phyloP scores from a whole-genome alignment of 306 rosid genomes.

The Adenanthera pavonina region DNA sequence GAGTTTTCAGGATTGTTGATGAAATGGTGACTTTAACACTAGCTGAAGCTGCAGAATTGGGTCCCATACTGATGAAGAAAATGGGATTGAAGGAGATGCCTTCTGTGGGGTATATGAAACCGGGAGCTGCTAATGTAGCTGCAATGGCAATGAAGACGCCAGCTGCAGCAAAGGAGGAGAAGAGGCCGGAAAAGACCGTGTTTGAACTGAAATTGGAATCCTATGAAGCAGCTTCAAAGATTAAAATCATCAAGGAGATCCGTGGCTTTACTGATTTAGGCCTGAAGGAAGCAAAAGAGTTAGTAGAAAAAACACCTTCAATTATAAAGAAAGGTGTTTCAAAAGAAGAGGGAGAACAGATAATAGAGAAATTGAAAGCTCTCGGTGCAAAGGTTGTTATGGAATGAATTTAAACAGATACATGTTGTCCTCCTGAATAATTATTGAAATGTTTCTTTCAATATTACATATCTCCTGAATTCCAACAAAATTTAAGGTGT shows the following conservation, averaged over 20 bases:
- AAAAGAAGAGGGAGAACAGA: slow-evolving; percentile 85
- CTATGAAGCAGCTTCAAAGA: slow-evolving; percentile 80
- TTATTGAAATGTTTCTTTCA: slow-evolving; percentile 31
- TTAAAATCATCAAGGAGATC: slow-evolving; percentile 87
- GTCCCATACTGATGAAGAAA: slow-evolving; percentile 67
- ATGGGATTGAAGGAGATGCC: slow-evolving; percentile 74
- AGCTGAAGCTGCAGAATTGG: slow-evolving; percentile 78
- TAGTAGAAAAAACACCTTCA: slow-evolving; percentile 82
- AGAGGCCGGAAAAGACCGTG: slow-evolving; percentile 77
- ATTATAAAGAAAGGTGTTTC: slow-evolving; percentile 77
- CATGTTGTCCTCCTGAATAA: slow-evolving; percentile 12
- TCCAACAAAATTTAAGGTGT: slow-evolving; percentile 10
- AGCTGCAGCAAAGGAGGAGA: slow-evolving; percentile 68
- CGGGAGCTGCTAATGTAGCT: slow-evolving; percentile 74
- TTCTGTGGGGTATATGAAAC: slow-evolving; percentile 68
- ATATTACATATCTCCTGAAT: neutral
- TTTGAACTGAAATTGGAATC: slow-evolving; percentile 81
- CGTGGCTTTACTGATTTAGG: slow-evolving; percentile 89
- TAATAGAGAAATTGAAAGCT: slow-evolving; percentile 84
- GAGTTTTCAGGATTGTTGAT: slow-evolving; percentile 83
- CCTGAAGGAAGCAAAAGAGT: slow-evolving; percentile 83
- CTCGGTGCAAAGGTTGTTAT: slow-evolving; percentile 87
- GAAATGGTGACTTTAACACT: slow-evolving; percentile 81
- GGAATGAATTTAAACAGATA: slow-evolving; percentile 52
- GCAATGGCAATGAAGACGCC: slow-evolving; percentile 62